phyloP scores from a whole-genome alignment of 139 green algal species.

The Penium margaritaceum region DNA sequence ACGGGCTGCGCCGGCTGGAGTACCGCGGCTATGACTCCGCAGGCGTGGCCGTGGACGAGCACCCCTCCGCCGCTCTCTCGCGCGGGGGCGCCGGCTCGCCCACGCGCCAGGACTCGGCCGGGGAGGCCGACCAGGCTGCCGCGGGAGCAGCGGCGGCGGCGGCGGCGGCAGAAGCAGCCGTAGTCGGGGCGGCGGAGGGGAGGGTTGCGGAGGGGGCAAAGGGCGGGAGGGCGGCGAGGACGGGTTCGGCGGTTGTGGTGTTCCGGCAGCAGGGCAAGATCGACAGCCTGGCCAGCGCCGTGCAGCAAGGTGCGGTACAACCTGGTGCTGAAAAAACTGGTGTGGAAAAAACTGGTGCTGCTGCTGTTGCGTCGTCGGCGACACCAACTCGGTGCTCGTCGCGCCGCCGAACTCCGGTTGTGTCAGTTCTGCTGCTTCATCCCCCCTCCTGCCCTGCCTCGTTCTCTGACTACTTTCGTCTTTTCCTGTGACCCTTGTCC shows the following conservation, averaged over 20 bases:
- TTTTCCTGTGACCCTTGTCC: too few species aligned
- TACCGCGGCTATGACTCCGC: constrained; percentile 96
- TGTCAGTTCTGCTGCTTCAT: background rate
- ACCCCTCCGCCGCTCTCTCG: too few species aligned
- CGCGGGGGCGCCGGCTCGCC: too few species aligned
- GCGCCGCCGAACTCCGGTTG: background rate
- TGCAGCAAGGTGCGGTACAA: constrained; percentile 24
- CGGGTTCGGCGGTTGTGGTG: constrained; percentile 50
- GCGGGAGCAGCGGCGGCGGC: background rate
- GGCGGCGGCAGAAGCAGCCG: too few species aligned
- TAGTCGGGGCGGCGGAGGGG: too few species aligned
- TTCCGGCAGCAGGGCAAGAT: constrained; percentile 87
- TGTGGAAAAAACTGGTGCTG: background rate
- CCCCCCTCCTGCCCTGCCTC: background rate
- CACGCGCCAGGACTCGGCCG: too few species aligned
- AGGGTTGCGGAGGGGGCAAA: too few species aligned
- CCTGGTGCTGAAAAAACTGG: background rate
- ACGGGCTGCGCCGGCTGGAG: constrained; percentile 81
- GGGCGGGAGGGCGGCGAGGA: too few species aligned
- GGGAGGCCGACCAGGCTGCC: constrained; percentile 6
- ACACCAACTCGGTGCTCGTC: background rate
- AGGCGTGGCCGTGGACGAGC: constrained; percentile 68
- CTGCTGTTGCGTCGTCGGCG: background rate
- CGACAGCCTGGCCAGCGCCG: constrained; percentile 59
- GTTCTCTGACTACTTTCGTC: background rate